A percentile compares a stretch with the other conserved stretches of the same genome.
phyloP scores from a whole-genome alignment of 768 basidiomycete species.

The Suillus placidus region DNA sequence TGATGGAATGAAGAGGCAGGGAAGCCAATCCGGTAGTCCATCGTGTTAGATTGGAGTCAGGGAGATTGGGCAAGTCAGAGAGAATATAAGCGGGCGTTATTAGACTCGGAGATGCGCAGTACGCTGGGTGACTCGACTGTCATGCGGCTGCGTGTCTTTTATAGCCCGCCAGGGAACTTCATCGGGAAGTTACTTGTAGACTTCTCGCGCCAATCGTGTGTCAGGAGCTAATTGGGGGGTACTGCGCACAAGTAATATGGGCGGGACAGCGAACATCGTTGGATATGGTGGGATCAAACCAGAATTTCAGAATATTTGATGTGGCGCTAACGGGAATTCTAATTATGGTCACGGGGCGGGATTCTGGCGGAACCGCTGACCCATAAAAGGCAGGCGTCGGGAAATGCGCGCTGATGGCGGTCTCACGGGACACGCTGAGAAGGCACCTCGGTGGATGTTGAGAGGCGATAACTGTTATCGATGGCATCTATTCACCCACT shows the following conservation, averaged over 20 bases:
- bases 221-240: background rate
- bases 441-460: background rate
- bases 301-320: conserved; percentile 6
- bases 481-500: background rate
- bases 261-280: conserved; percentile 34
- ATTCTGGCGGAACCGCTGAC: conserved; percentile 17
- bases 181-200: conserved; percentile 23
- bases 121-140: conserved; percentile 26
- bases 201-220: background rate
- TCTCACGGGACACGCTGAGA: conserved; percentile 13
- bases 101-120: background rate
- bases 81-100: background rate
- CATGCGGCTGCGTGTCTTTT: conserved; percentile 22
- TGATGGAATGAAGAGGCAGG: conserved; percentile 19
- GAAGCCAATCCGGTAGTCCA: conserved; percentile 17
- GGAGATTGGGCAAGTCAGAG: background rate
- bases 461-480: conserved; percentile 1
- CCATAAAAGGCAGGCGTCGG: conserved; percentile 26
- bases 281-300: conserved; percentile 20
- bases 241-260: conserved; percentile 14
- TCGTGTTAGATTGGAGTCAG: conserved; percentile 15
- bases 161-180: conserved; percentile 26
- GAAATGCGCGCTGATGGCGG: conserved; percentile 23
- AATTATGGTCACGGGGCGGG: conserved; percentile 19
- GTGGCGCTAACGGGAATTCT: conserved; percentile 18